Base-by-base conservation (phyloP, 768 basidiomycete species). In the Amanita phalloides region DNA sequence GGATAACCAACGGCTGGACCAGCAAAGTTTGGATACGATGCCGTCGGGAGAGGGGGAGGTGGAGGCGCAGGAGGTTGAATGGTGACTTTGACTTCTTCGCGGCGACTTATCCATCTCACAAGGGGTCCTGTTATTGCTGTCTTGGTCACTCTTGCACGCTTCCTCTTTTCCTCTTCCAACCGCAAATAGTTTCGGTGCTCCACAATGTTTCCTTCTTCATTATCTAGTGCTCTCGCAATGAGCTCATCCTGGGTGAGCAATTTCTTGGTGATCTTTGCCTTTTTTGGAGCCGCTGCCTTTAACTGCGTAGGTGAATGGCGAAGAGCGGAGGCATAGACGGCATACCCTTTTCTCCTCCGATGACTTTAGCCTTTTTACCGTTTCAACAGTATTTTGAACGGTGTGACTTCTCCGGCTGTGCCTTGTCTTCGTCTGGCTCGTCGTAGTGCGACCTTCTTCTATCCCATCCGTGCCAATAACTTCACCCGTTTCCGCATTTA, bases 131-230 rank as follows among this genome's bases (percentile, higher is more conserved):
- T 69, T 6, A 84, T 71, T 9, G 70, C 63, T n/a, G 75, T 69
- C 41, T 84, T 79, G 26, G 83, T 77, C 23, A 82, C 81, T 14
- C 71, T 72, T 23, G 78, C 82, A 30, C 79, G 79, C 60, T 77
- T 81, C 6, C 89, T 79, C 57, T 87, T 90, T 66, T 90, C 88
- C 60, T 89, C 90, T 58, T 94, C 91, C 2, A 80, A 66, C 46
- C 74, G 77, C 26, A 93, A 78, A 60, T 92, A 93, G 57, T 90
- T 78, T 33, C 78, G 72, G 56, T 93, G 87, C 44, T 89, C 82
- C 4, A 74, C 72, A 20, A 84, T 80, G 62, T 94, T 94, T 0
- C 84, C 82, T 64, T 91, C 90, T 64, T 93, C 91, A 48, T 82
- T 89, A 58, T 91, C 87, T 14, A 93, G 76, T 0, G 91, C 91